Conservation (phyloP, 2,329 filamentous ascomycete genomes). For the Claviceps cyperi region DNA sequence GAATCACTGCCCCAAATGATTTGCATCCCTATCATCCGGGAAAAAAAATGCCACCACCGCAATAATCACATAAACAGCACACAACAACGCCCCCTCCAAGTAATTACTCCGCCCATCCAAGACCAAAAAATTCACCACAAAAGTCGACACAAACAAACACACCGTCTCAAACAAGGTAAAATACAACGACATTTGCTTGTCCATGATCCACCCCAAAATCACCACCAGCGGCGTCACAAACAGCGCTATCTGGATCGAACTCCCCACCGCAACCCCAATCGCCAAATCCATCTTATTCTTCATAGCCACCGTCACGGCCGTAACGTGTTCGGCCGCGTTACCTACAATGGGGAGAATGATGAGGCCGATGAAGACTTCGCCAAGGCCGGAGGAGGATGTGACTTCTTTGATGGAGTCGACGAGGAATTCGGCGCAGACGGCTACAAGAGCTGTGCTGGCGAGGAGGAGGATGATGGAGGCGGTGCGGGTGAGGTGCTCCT, state of each 20-base stretch:
- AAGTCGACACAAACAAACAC: constrained; percentile 67
- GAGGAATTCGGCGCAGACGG: constrained; percentile 55
- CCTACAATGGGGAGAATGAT: constrained; percentile 61
- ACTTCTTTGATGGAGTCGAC: constrained; percentile 53
- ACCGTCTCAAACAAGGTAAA: constrained; percentile 85
- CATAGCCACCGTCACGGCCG: constrained; percentile 53
- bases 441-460: constrained; percentile 49
- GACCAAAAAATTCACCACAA: constrained; percentile 80
- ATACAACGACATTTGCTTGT: constrained; percentile 61
- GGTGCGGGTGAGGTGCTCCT: constrained; percentile 36
- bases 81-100: constrained; percentile 60
- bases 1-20: constrained; percentile 17
- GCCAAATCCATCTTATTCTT: constrained; percentile 68
- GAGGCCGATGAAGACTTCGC: constrained; percentile 55
- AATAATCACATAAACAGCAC: constrained; percentile 55
- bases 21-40: constrained; percentile 35
- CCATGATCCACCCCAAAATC: constrained; percentile 55
- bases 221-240: constrained; percentile 58
- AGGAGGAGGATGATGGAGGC: constrained; percentile 48
- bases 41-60: constrained; percentile 53
- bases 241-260: constrained; percentile 57
- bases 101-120: constrained; percentile 79
- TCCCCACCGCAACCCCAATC: constrained; percentile 57
- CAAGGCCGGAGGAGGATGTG: constrained; percentile 38
- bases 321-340: constrained; percentile 61